These are phyloP conservation scores for Xylaria multiplex DNA, from an alignment of 2,329 filamentous ascomycete genomes.

Conservation along the genomic window DNA sequence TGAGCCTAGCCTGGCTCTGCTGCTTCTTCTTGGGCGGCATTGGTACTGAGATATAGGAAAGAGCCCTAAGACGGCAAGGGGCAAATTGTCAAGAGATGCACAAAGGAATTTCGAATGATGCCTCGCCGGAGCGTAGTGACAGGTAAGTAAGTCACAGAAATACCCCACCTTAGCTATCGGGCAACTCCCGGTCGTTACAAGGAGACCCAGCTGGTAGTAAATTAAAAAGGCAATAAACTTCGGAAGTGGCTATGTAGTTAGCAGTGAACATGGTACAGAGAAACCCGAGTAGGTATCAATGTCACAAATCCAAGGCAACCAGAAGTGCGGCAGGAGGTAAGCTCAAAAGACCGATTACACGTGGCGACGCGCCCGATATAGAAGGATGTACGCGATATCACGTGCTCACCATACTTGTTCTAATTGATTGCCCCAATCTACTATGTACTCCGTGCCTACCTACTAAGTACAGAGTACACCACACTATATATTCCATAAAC, in stretches of 20 bases:
- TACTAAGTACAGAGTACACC: background rate
- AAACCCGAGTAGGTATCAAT: background rate
- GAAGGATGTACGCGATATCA: slow-evolving; percentile 41
- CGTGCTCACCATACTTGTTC: slow-evolving; percentile 33
- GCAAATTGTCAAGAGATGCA: background rate
- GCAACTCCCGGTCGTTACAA: background rate
- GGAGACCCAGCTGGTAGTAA: background rate
- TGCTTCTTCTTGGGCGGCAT: slow-evolving; percentile 43
- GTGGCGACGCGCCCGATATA: slow-evolving; percentile 36
- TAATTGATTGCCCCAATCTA: slow-evolving; percentile 15
- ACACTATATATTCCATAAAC: too few species aligned
- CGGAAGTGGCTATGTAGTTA: too few species aligned
- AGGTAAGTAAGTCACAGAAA: background rate
- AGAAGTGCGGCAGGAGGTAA: background rate
- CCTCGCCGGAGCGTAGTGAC: background rate
- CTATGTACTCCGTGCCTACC: background rate
- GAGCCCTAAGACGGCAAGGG: background rate
- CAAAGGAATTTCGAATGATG: background rate
- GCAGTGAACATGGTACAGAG: too few species aligned
- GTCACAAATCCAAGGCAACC: background rate
- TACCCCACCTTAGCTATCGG: background rate
- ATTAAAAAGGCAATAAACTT: background rate
- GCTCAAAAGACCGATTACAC: background rate
- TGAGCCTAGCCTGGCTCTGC: slow-evolving; percentile 47
- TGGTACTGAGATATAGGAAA: background rate